Evolutionary conservation across 345 rosid genomes (phyloP).

Genomic region (Eucalyptus sp.): DNA sequence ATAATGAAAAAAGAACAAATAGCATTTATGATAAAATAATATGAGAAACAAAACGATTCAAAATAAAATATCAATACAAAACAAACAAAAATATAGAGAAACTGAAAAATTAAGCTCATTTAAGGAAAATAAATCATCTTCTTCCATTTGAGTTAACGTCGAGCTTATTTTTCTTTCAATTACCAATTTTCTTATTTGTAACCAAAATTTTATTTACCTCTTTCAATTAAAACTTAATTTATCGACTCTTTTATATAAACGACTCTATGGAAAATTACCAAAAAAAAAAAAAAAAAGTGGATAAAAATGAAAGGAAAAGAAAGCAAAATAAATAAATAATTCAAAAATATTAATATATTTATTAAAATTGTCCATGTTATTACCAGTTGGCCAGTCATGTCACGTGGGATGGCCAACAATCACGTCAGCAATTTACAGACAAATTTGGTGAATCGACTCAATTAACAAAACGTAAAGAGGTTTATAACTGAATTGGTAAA

Average conservation of each 20-base stretch:
- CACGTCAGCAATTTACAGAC: rapidly evolving
- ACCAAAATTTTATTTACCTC: background rate
- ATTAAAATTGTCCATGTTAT: rapidly evolving
- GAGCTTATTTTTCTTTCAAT: background rate
- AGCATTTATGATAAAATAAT: no score
- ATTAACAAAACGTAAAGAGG: no score
- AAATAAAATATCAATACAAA: no score
- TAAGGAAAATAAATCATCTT: background rate
- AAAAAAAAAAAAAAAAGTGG: no score
- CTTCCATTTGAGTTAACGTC: background rate
- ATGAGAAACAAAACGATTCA: background rate
- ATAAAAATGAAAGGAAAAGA: no score
- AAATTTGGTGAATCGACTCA: rapidly evolving
- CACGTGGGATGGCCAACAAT: rapidly evolving
- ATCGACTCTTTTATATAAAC: background rate
- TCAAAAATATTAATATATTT: no score
- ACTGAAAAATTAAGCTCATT: no score
- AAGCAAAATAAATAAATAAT: no score
- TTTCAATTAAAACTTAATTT: background rate
- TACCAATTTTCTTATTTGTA: background rate
- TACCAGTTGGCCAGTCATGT: rapidly evolving
- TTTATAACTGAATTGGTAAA: no score
- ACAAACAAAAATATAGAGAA: no score
- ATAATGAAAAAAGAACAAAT: no score
- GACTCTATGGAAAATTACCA: background rate